Conservation (phyloP, 805 yeast species). For the Starmerella sirachaensis region DNA sequence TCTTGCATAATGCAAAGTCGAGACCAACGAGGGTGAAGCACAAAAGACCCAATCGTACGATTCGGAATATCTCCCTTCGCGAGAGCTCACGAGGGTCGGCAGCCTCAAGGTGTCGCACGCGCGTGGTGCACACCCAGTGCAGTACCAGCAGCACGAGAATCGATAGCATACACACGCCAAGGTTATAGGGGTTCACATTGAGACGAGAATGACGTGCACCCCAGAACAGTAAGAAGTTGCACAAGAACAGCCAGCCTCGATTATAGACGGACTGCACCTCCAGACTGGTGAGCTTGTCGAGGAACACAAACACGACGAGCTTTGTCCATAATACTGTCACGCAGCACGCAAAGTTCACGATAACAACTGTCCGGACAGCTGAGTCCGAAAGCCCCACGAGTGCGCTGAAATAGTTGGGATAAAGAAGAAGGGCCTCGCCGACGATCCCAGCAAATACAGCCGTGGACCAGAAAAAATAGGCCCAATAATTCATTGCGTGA, state of each 20-base stretch:
- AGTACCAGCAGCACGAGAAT: slow-evolving; percentile 41
- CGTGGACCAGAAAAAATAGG: slow-evolving; percentile 10
- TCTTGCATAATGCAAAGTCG: slow-evolving; percentile 31
- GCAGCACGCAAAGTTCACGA: slow-evolving; percentile 24
- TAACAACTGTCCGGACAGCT: slow-evolving; percentile 36
- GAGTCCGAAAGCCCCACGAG: slow-evolving; percentile 43
- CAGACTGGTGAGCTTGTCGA: slow-evolving; percentile 62
- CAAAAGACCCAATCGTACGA: slow-evolving; percentile 14
- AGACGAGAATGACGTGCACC: slow-evolving; percentile 4
- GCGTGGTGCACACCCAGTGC: slow-evolving; percentile 51
- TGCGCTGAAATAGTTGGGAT: slow-evolving; percentile 41
- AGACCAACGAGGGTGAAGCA: slow-evolving; percentile 38
- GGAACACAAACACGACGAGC: slow-evolving; percentile 40
- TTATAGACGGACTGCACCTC: slow-evolving; percentile 51
- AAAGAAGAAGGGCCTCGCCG: slow-evolving; percentile 33
- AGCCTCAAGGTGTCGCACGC: slow-evolving; percentile 37
- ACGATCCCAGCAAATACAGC: slow-evolving; percentile 23
- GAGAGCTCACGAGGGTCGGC: slow-evolving; percentile 3
- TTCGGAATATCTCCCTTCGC: not conserved
- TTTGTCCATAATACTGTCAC: slow-evolving; percentile 33
- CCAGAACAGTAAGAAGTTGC: slow-evolving; percentile 36
- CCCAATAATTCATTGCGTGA: slow-evolving; percentile 12
- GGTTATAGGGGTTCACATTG: slow-evolving; percentile 23
- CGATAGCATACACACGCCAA: slow-evolving; percentile 26
- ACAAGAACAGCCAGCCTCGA: slow-evolving; percentile 50